Conservation (phyloP, 768 basidiomycete species). For the Amanita pallidorosea region DNA sequence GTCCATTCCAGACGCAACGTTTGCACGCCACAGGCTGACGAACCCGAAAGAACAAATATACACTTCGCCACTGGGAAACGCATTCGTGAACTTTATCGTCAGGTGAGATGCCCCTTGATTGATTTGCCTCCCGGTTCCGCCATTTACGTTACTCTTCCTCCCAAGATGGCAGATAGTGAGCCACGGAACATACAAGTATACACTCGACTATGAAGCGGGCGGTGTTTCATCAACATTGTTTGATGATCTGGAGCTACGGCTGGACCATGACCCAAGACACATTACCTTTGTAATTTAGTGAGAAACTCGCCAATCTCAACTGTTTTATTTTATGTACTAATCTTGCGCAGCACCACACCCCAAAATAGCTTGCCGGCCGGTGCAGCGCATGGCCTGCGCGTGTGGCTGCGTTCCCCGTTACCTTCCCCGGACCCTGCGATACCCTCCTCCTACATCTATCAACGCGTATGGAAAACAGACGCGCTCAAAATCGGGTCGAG, state of each 20-base stretch:
- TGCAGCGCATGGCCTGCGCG: slow-evolving; percentile 51
- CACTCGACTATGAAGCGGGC: slow-evolving; percentile 55
- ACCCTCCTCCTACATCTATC: slow-evolving; percentile 41
- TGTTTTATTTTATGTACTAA: background rate
- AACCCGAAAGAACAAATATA: slow-evolving; percentile 40
- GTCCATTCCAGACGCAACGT: slow-evolving; percentile 44
- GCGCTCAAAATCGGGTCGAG: slow-evolving; percentile 47
- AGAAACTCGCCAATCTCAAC: slow-evolving; percentile 11
- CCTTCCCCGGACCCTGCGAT: slow-evolving; percentile 19
- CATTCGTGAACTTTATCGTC: slow-evolving; percentile 43
- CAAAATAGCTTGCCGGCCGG: slow-evolving; percentile 41
- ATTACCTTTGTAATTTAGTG: slow-evolving; percentile 55
- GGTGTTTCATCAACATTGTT: slow-evolving; percentile 48
- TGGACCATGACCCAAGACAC: slow-evolving; percentile 43
- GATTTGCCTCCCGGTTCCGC: background rate
- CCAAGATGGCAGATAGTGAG: slow-evolving; percentile 39
- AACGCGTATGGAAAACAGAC: slow-evolving; percentile 58
- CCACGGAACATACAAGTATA: slow-evolving; percentile 38
- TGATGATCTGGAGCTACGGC: slow-evolving; percentile 37
- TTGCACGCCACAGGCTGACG: slow-evolving; percentile 35
- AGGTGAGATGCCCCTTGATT: slow-evolving; percentile 22
- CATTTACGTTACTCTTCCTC: background rate
- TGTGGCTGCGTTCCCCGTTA: slow-evolving; percentile 47
- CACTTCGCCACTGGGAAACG: slow-evolving; percentile 43
- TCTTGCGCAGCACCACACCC: slow-evolving; percentile 36